phyloP scores from a whole-genome alignment of 768 basidiomycete genomes.

The Artomyces pyxidatus region DNA sequence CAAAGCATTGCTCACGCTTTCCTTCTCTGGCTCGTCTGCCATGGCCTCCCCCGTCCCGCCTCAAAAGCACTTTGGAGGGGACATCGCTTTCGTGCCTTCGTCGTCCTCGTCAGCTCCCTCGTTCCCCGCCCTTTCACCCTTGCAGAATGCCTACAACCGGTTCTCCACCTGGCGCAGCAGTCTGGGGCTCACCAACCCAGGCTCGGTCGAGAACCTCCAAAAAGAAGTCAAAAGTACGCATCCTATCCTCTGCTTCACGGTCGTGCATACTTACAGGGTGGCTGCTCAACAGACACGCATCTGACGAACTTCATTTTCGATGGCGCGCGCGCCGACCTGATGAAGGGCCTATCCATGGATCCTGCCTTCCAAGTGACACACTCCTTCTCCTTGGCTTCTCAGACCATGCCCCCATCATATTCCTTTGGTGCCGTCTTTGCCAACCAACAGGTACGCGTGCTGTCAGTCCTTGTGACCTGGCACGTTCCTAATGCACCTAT shows the following conservation, averaged over 20 bases:
- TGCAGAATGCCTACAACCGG: constrained; percentile 59
- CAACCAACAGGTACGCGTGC: constrained; percentile 61
- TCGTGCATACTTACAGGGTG: neutral
- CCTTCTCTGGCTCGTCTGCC: neutral
- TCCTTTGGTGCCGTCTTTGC: constrained; percentile 93
- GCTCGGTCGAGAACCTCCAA: constrained; percentile 84
- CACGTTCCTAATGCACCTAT: neutral
- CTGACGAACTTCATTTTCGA: constrained; percentile 95
- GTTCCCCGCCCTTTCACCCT: constrained; percentile 32
- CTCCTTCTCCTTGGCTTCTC: constrained; percentile 86
- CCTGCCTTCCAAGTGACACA: constrained; percentile 99
- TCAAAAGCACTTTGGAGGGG: constrained; percentile 2
- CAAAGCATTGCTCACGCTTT: constrained; percentile 1
- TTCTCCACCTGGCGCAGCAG: constrained; percentile 77
- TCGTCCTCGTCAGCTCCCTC: neutral
- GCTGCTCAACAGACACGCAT: constrained; percentile 59
- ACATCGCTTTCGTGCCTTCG: constrained; percentile 1
- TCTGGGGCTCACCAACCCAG: constrained; percentile 84
- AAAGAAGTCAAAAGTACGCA: constrained; percentile 85
- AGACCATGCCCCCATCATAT: constrained; percentile 78
- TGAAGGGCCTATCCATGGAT: constrained; percentile 84
- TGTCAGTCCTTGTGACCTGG: neutral
- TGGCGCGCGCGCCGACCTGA: constrained; percentile 92
- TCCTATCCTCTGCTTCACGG: neutral
- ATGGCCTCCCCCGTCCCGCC: constrained; percentile 12